Conservation (phyloP, 352 stramenopile species). For the Phytophthora constricta region DNA sequence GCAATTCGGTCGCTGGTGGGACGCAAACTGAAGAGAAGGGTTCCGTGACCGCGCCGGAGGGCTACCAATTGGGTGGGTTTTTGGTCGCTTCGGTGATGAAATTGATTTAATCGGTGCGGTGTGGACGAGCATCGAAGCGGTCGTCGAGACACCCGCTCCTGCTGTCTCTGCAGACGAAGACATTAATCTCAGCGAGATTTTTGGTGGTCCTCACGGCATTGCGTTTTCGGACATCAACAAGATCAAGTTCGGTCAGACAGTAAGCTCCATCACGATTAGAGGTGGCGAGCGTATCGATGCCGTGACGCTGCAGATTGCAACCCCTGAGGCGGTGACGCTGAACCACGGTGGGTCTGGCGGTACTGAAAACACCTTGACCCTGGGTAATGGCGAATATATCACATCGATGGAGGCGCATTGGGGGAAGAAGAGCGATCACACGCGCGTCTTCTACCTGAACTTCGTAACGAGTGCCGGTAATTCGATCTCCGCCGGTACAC, state of each 20-base stretch:
- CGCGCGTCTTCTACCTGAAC: constrained; percentile 44
- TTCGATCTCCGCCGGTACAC: constrained; percentile 27
- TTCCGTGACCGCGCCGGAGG: constrained; percentile 38
- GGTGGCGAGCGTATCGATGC: constrained; percentile 40
- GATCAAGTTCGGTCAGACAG: constrained; percentile 25
- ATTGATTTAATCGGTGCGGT: constrained; percentile 47
- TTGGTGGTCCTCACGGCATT: constrained; percentile 47
- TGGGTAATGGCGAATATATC: constrained; percentile 46
- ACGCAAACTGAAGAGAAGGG: constrained; percentile 38
- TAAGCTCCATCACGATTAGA: constrained; percentile 43
- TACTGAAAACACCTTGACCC: constrained; percentile 34
- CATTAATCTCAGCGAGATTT: constrained; percentile 35
- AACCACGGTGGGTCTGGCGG: constrained; percentile 45
- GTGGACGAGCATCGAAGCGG: too few relatives aligned
- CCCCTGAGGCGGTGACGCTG: constrained; percentile 29
- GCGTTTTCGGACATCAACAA: constrained; percentile 41
- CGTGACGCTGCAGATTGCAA: constrained; percentile 37
- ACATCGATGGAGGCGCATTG: constrained; percentile 49
- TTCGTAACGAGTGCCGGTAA: constrained; percentile 35
- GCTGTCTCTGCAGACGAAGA: constrained; percentile 15
- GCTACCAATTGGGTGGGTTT: constrained; percentile 54
- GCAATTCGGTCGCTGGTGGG: constrained; percentile 29
- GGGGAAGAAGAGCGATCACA: constrained; percentile 42
- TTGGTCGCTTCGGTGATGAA: constrained; percentile 44
- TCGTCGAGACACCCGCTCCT: not conserved